These are phyloP conservation scores for Curvularia lunata DNA, from an alignment of 2,329 filamentous ascomycete species.

Conservation along the genomic window DNA sequence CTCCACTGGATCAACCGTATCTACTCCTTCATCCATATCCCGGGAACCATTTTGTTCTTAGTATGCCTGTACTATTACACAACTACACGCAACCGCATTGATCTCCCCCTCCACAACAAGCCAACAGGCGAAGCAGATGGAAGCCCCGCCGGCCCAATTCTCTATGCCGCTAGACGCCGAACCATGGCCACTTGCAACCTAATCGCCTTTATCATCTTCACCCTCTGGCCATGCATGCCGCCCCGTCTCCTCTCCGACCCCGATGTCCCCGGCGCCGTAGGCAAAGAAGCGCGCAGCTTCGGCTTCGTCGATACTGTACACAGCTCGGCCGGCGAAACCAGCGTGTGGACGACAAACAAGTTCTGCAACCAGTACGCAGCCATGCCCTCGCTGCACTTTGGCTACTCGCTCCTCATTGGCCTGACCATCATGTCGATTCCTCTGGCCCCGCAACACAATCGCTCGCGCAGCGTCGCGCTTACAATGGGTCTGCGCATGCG, in stretches of 20 bases:
- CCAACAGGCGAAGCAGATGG: constrained; percentile 37
- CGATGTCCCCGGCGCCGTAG: constrained; percentile 61
- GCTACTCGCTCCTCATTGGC: constrained; percentile 75
- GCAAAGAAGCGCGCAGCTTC: constrained; percentile 64
- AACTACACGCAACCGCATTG: constrained; percentile 63
- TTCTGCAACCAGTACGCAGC: constrained; percentile 81
- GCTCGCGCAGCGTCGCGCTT: constrained; percentile 45
- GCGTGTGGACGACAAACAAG: constrained; percentile 73
- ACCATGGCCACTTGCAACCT: constrained; percentile 66
- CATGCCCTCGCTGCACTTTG: constrained; percentile 78
- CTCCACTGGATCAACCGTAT: constrained; percentile 74
- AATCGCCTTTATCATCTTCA: constrained; percentile 65
- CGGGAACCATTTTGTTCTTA: constrained; percentile 74
- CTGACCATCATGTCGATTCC: constrained; percentile 72
- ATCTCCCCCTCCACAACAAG: constrained; percentile 51
- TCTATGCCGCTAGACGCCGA: constrained; percentile 63
- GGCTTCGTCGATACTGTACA: constrained; percentile 67
- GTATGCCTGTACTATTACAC: constrained; percentile 73
- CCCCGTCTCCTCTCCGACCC: constrained; percentile 63
- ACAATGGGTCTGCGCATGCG: constrained; percentile 42
- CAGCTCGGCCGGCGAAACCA: constrained; percentile 64
- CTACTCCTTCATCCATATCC: constrained; percentile 81
- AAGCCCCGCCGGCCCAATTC: constrained; percentile 56
- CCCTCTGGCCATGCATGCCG: constrained; percentile 66
- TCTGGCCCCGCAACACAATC: constrained; percentile 60